Conservation (phyloP, 2,329 filamentous ascomycete genomes). For the Ophiocordyceps sinensis region DNA sequence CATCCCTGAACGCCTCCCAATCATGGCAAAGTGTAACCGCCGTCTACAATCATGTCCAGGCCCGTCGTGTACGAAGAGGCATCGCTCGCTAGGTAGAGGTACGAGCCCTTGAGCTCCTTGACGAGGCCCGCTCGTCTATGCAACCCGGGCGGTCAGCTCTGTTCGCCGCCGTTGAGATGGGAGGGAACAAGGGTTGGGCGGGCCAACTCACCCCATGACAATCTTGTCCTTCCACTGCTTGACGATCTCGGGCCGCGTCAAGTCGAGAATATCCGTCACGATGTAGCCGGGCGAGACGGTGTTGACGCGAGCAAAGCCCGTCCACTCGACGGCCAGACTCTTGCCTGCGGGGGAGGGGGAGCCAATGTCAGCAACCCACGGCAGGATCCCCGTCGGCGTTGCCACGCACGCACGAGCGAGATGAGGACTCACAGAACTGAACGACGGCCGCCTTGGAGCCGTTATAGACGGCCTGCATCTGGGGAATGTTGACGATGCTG, state of each 20-base stretch:
- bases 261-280: slow-evolving; percentile 55
- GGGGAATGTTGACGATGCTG: slow-evolving; percentile 64
- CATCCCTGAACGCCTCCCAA: background rate
- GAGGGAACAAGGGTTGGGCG: background rate
- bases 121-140: slow-evolving; percentile 51
- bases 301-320: slow-evolving; percentile 59
- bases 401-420: background rate
- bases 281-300: slow-evolving; percentile 65
- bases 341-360: slow-evolving; percentile 20
- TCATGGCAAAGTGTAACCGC: slow-evolving; percentile 49
- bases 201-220: slow-evolving; percentile 48
- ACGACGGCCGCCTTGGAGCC: slow-evolving; percentile 53
- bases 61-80: slow-evolving; percentile 73
- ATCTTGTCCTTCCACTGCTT: slow-evolving; percentile 65
- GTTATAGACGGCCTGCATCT: slow-evolving; percentile 62
- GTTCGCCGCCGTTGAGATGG: too few relatives aligned
- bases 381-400: background rate
- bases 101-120: slow-evolving; percentile 70
- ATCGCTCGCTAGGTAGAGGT: slow-evolving; percentile 68
- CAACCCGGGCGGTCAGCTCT: too few relatives aligned
- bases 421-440: slow-evolving; percentile 33
- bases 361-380: background rate
- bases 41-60: slow-evolving; percentile 59
- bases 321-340: slow-evolving; percentile 64
- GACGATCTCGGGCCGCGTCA: slow-evolving; percentile 51